Percentiles rank a stretch among this genome's conserved stretches.
phyloP scores from a whole-genome alignment of 768 basidiomycete species.

The Pulveroboletus sp. region DNA sequence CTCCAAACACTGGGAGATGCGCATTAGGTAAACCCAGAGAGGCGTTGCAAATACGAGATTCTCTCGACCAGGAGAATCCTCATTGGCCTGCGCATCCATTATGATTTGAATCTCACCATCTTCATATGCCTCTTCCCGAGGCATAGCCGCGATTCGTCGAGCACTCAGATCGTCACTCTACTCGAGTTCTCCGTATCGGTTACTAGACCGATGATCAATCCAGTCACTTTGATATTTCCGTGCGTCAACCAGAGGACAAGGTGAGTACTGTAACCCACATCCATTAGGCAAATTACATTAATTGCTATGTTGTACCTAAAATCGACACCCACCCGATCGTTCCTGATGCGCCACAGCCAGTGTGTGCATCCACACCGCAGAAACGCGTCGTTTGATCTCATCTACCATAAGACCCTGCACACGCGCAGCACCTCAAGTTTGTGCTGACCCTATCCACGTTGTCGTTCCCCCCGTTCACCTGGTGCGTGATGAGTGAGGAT shows the following conservation, averaged over 20 bases:
- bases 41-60: slow-evolving; percentile 8
- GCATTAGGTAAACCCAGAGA: not conserved
- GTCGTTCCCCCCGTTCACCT: not conserved
- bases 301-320: slow-evolving; percentile 5
- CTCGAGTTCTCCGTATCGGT: not conserved
- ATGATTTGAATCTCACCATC: not conserved
- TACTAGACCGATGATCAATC: not conserved
- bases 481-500: not conserved
- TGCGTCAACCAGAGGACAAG: not conserved
- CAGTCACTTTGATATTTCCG: not conserved
- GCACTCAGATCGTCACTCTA: not conserved
- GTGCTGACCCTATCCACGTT: slow-evolving; percentile 1
- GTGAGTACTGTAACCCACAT: not conserved
- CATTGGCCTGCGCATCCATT: slow-evolving; percentile 4
- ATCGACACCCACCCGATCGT: slow-evolving; percentile 1
- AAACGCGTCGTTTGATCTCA: slow-evolving; percentile 15
- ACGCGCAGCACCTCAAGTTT: slow-evolving; percentile 5
- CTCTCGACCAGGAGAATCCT: slow-evolving; percentile 10
- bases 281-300: slow-evolving; percentile 1
- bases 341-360: slow-evolving; percentile 1
- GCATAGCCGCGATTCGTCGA: not conserved
- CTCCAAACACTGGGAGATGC: not conserved
- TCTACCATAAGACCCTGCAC: slow-evolving; percentile 21
- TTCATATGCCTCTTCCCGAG: not conserved
- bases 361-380: slow-evolving; percentile 9